These are phyloP conservation scores for Spathaspora arborariae DNA, from an alignment of 805 yeast genomes.

Conservation along the genomic window DNA sequence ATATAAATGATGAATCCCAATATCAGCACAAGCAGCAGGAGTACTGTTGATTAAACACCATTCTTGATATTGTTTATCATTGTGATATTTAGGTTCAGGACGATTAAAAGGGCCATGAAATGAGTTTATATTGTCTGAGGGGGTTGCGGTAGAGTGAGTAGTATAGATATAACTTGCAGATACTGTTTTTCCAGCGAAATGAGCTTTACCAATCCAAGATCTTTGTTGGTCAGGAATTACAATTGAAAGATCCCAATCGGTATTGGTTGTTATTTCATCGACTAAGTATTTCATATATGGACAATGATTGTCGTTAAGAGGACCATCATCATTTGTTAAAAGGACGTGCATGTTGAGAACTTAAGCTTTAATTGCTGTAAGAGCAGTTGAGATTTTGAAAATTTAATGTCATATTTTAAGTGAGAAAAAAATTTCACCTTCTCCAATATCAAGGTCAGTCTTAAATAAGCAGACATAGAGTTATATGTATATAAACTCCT, in stretches of 20 bases:
- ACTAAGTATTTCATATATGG: constrained; percentile 84
- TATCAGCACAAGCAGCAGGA: constrained; percentile 93
- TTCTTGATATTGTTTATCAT: constrained; percentile 48
- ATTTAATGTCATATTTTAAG: neutral
- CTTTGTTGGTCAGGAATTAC: constrained; percentile 82
- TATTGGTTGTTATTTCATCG: constrained; percentile 55
- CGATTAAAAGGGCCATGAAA: constrained; percentile 65
- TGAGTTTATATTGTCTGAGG: constrained; percentile 29
- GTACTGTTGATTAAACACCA: constrained; percentile 91
- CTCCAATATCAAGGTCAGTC: too few relatives aligned
- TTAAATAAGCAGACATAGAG: too few relatives aligned
- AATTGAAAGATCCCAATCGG: constrained; percentile 83
- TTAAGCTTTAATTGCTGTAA: too few relatives aligned
- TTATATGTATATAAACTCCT: too few relatives aligned
- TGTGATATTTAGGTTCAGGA: constrained; percentile 40
- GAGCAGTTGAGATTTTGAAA: neutral
- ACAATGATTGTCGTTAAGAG: constrained; percentile 71
- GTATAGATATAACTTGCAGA: constrained; percentile 65
- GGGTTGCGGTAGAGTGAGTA: constrained; percentile 39
- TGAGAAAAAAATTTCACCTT: neutral
- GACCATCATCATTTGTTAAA: constrained; percentile 95
- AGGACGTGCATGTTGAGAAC: constrained; percentile 45
- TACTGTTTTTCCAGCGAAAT: constrained; percentile 72
- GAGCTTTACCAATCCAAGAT: constrained; percentile 98
- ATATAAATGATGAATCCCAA: constrained; percentile 75